Conservation (phyloP, 768 basidiomycete species). For the Pleurotus djamor region DNA sequence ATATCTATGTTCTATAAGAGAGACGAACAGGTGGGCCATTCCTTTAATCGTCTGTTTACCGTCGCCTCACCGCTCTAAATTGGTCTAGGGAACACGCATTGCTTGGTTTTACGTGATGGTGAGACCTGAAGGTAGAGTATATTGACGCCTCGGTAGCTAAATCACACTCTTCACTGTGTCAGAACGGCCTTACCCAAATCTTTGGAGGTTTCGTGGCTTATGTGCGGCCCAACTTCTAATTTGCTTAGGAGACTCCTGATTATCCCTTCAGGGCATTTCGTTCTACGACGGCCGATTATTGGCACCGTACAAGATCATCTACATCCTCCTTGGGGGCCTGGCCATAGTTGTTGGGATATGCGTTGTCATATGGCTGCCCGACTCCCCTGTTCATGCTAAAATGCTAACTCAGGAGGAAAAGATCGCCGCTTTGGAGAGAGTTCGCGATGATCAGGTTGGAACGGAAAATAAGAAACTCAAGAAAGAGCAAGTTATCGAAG, state of each 20-base stretch:
- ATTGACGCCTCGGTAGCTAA: no score
- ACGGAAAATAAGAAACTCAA: conserved; percentile 61
- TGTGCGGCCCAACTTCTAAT: conserved; percentile 27
- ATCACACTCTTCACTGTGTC: not conserved
- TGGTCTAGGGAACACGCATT: conserved; percentile 48
- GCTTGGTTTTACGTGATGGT: conserved; percentile 72
- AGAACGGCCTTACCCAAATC: conserved; percentile 59
- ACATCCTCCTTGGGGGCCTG: conserved; percentile 56
- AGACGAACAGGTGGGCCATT: conserved; percentile 47
- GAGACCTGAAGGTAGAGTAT: conserved; percentile 9
- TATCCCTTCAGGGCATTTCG: conserved; percentile 44
- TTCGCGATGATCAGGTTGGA: conserved; percentile 66
- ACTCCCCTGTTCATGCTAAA: conserved; percentile 60
- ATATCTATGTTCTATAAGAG: conserved; percentile 72
- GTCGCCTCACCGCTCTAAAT: not conserved
- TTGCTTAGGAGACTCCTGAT: not conserved
- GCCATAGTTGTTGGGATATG: conserved; percentile 58
- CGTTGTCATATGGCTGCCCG: conserved; percentile 61
- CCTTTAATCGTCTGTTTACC: not conserved
- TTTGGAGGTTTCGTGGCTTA: conserved; percentile 69
- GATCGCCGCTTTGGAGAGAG: conserved; percentile 61
- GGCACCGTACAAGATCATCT: conserved; percentile 62
- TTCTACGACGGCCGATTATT: conserved; percentile 45
- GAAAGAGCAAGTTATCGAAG: conserved; percentile 55
- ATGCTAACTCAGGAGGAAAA: conserved; percentile 58